Conservation (phyloP, 2,329 filamentous ascomycete species). For the Talaromyces sp. region DNA sequence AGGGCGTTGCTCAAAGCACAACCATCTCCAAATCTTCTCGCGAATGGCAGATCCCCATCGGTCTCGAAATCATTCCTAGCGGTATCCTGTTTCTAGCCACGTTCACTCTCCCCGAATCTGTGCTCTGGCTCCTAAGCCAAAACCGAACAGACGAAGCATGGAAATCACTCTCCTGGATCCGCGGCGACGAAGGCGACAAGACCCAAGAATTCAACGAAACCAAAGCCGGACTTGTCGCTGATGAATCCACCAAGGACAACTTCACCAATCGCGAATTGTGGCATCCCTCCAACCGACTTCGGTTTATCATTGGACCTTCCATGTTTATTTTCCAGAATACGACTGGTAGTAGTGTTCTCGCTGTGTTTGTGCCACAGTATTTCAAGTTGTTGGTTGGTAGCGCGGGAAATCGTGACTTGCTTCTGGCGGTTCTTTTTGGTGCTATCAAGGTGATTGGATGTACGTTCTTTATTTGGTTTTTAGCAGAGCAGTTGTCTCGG, state of each 20-base stretch:
- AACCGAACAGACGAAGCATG: constrained; percentile 15
- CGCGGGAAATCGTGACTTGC: constrained; percentile 41
- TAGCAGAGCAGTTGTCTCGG: not conserved
- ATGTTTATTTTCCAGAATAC: not conserved
- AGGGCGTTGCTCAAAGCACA: not conserved
- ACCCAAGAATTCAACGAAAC: constrained; percentile 52
- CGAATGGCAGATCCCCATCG: not conserved
- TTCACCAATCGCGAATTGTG: constrained; percentile 46
- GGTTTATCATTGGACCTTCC: constrained; percentile 32
- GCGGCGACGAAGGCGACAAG: constrained; percentile 40
- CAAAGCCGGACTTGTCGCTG: constrained; percentile 45
- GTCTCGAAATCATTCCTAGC: not conserved
- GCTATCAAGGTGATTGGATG: constrained; percentile 52
- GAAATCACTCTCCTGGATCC: constrained; percentile 48
- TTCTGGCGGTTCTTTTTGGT: constrained; percentile 52
- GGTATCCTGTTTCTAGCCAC: not conserved
- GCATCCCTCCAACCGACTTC: constrained; percentile 44
- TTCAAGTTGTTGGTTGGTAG: constrained; percentile 49
- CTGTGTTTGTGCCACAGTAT: constrained; percentile 53
- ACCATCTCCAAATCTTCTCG: not conserved
- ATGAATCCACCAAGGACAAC: constrained; percentile 43
- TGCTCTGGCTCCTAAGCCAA: constrained; percentile 13
- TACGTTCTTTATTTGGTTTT: constrained; percentile 37
- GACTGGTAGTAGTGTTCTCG: constrained; percentile 49
- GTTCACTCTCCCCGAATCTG: constrained; percentile 14